A percentile compares a stretch with the other conserved stretches of the same genome.
phyloP scores from a whole-genome alignment of 306 rosid species.

The Casuarina equisetifolia region DNA sequence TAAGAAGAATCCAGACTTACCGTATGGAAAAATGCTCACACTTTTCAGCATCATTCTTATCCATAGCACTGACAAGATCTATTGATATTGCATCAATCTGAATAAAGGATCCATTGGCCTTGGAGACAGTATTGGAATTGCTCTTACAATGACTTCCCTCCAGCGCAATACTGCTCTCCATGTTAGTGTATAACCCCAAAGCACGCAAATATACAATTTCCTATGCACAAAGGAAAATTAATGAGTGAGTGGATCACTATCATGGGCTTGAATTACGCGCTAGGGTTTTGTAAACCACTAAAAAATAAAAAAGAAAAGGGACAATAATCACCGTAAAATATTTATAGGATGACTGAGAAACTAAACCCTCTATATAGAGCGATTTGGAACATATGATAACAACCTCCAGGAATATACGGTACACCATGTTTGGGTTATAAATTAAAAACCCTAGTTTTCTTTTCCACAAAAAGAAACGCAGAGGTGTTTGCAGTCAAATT shows the following conservation, averaged over 20 bases:
- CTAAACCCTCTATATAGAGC: conserved; percentile 19
- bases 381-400: conserved; percentile 56
- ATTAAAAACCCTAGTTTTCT: conserved; percentile 66
- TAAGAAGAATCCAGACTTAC: conserved; percentile 45
- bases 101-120: conserved; percentile 59
- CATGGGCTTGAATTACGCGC: conserved; percentile 21
- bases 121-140: conserved; percentile 36
- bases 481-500: conserved; percentile 24
- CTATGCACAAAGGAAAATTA: conserved; percentile 26
- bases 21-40: conserved; percentile 93
- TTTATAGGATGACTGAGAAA: conserved; percentile 8
- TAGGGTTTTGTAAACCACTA: conserved; percentile 49
- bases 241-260: conserved; percentile 18
- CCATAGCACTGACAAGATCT: conserved; percentile 59
- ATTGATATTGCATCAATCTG: conserved; percentile 81
- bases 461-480: conserved; percentile 22
- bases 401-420: conserved; percentile 15
- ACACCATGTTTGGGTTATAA: neutral
- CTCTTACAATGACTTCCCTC: conserved; percentile 35
- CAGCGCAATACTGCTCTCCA: conserved; percentile 41
- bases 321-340: conserved; percentile 22
- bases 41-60: conserved; percentile 51
- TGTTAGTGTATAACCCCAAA: conserved; percentile 31
- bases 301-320: conserved; percentile 22
- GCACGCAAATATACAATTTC: conserved; percentile 22